A percentile compares a stretch with the other conserved stretches of the same genome.
These are phyloP conservation scores for Yarrowia galli DNA, from an alignment of 1,139 yeast genomes.

Conservation along the genomic window DNA sequence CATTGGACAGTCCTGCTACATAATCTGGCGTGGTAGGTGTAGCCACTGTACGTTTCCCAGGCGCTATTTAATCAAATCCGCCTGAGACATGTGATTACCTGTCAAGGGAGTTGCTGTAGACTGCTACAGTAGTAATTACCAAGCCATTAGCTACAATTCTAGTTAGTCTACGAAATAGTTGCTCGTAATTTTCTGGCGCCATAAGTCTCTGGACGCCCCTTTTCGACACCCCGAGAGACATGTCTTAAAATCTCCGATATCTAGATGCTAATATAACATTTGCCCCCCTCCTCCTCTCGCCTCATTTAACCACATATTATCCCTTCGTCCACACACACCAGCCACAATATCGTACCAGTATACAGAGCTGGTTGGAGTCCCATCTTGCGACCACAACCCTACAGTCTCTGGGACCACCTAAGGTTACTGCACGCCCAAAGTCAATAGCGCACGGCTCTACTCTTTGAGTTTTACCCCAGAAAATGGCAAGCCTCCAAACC, in stretches of 20 bases:
- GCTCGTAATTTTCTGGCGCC: too few species aligned
- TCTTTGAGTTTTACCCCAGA: conserved; percentile 30
- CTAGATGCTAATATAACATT: neutral
- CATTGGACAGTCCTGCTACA: neutral
- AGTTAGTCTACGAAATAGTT: too few species aligned
- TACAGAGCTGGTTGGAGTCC: neutral
- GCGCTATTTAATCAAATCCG: neutral
- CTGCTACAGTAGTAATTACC: too few species aligned
- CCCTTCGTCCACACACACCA: conserved; percentile 7
- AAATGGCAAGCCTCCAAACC: neutral
- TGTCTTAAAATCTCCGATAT: neutral
- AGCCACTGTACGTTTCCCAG: neutral
- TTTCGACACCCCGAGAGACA: too few species aligned
- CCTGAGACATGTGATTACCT: neutral
- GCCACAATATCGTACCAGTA: conserved; percentile 5
- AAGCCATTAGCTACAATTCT: too few species aligned
- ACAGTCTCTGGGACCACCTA: neutral
- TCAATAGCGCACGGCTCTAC: conserved; percentile 29
- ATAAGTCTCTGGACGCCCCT: too few species aligned
- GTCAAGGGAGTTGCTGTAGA: too few species aligned
- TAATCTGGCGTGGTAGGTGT: conserved; percentile 10
- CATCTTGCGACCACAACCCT: conserved; percentile 2
- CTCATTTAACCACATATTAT: neutral
- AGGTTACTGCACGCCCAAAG: conserved; percentile 11
- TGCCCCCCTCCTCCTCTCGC: neutral